Conservation (phyloP, 345 rosid genomes). For the Bretschneidera sinensis region DNA sequence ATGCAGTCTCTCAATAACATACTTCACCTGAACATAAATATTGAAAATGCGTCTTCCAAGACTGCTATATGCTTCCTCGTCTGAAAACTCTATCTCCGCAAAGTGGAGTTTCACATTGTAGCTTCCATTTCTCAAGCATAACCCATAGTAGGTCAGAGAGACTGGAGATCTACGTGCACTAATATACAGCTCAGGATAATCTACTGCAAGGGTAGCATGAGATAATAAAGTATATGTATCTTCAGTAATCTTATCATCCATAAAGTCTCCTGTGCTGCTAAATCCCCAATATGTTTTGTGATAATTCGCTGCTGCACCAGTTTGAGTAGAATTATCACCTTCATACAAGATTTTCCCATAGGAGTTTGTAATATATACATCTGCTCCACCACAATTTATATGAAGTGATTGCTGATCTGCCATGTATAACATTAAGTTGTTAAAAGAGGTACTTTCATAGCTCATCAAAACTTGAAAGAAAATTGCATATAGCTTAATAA, state of each 20-base stretch:
- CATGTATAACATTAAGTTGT: conserved; percentile 7
- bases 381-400: conserved; percentile 31
- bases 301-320: conserved; percentile 16
- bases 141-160: conserved; percentile 57
- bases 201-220: background rate
- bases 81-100: conserved; percentile 53
- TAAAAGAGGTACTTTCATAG: too few species aligned
- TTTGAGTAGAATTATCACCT: conserved; percentile 21
- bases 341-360: too few species aligned
- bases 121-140: conserved; percentile 49
- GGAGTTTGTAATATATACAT: too few species aligned
- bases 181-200: conserved; percentile 25
- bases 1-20: too few species aligned
- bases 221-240: background rate
- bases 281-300: conserved; percentile 22
- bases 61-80: conserved; percentile 25
- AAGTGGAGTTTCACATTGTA: conserved; percentile 56
- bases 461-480: too few species aligned
- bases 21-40: too few species aligned
- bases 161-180: conserved; percentile 54
- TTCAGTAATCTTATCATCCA: conserved; percentile 25
- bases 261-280: conserved; percentile 23
- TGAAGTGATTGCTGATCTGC: conserved; percentile 22
- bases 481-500: too few species aligned
- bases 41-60: conserved; percentile 54